These are phyloP conservation scores for Pilasporangium apinafurcum DNA, from an alignment of 352 stramenopile genomes.

Conservation along the genomic window DNA sequence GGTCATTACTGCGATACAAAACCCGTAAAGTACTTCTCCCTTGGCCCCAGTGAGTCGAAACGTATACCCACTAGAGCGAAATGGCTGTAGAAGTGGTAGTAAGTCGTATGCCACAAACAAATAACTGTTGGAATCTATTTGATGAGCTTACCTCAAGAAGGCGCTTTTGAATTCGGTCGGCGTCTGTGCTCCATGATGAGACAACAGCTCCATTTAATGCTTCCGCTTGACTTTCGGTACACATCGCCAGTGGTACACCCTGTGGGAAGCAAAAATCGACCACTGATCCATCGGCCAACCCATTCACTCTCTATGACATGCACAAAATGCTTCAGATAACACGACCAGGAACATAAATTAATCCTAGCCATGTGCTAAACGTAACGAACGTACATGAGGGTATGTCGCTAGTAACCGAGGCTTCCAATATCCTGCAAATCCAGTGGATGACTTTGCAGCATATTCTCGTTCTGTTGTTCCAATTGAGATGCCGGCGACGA, in stretches of 20 bases:
- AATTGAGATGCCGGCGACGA: slow-evolving; percentile 47
- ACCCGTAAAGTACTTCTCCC: slow-evolving; percentile 74
- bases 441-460: slow-evolving; percentile 12
- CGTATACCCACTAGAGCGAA: slow-evolving; percentile 65
- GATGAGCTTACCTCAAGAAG: slow-evolving; percentile 44
- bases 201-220: slow-evolving; percentile 44
- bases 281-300: slow-evolving; percentile 38
- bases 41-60: slow-evolving; percentile 82
- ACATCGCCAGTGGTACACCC: slow-evolving; percentile 57
- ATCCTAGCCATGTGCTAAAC: not conserved
- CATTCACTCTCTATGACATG: slow-evolving; percentile 12
- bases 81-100: slow-evolving; percentile 16
- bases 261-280: slow-evolving; percentile 80
- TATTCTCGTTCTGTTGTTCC: slow-evolving; percentile 22
- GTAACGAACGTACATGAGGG: slow-evolving; percentile 25
- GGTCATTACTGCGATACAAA: slow-evolving; percentile 49
- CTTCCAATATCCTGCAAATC: slow-evolving; percentile 58
- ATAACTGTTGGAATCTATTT: not conserved
- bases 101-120: not conserved
- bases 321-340: slow-evolving; percentile 1
- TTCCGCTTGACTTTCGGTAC: slow-evolving; percentile 41
- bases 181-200: slow-evolving; percentile 66
- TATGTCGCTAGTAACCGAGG: slow-evolving; percentile 68
- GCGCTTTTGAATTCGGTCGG: slow-evolving; percentile 52
- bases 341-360: not conserved